Base-by-base conservation (phyloP, 768 basidiomycete genomes). In the Suillus cothurnatus region DNA sequence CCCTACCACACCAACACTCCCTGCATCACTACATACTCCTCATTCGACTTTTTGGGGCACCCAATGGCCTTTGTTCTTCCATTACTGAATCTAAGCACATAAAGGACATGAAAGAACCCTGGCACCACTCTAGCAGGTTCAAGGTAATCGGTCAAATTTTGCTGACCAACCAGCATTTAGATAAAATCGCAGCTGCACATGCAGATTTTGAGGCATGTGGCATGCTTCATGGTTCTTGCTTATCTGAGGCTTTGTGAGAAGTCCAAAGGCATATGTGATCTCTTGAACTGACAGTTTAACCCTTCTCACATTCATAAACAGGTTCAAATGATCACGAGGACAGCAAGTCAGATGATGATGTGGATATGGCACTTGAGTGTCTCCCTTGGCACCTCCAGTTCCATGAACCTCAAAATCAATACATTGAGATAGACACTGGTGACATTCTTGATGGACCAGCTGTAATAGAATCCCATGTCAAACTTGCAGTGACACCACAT, bases 171-270 rank as follows among this genome's bases (percentile, higher is more conserved):
- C n/a, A n/a, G n/a, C n/a, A n/a, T n/a, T n/a, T n/a, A n/a, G n/a
- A n/a, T 11, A 36, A 36, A 36, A 8, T 36, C 11, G 36, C 36
- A 36, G 36, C 36, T 2, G 36, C 36, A 11, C 36, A 2, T 11
- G 36, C 11, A 36, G 36, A 36, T 36, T 36, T 36, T 36, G 36
- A 36, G 36, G 36, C 36, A 36, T 11, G 9, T 36, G 36, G 36
- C 11, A 73, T 78, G 70, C 64, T 78, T 2, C 26, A 28, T 21
- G 64, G 60, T 12, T 60, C 63, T n/a, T 66, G 28, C 11, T 8
- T 61, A 15, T 15, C 60, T 38, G 31, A 41, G 41, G 15, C 45
- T 23, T 47, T 61, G 31, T 6, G 6, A n/a, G 58, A 26, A 34
- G 28, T 61, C 23, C 31, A 36, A 28, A 43, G 19, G 8, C 19